Conservation (phyloP, 352 stramenopile genomes). For the Elongisporangium prolatum region DNA sequence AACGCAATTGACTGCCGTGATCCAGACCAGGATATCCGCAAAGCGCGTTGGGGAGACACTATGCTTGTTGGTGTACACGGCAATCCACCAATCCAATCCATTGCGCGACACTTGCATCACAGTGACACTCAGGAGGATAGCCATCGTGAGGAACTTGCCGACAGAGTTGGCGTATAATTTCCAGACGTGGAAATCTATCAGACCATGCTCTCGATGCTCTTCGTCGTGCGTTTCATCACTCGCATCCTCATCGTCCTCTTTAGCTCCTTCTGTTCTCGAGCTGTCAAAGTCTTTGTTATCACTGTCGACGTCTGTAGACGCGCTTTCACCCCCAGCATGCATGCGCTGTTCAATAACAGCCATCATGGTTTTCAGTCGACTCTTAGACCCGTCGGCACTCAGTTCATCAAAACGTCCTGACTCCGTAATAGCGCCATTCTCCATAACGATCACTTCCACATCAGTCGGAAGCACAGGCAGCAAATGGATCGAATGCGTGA, state of each 20-base stretch:
- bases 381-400: constrained; percentile 11
- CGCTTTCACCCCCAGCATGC: background rate
- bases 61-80: constrained; percentile 73
- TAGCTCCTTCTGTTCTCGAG: background rate
- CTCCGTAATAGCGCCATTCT: constrained; percentile 49
- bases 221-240: constrained; percentile 16
- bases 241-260: constrained; percentile 4
- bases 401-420: constrained; percentile 23
- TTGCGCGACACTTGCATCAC: constrained; percentile 82
- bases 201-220: constrained; percentile 61
- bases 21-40: constrained; percentile 49
- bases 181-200: constrained; percentile 57
- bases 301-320: background rate
- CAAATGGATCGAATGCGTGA: constrained; percentile 74
- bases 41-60: constrained; percentile 44
- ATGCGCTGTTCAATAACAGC: background rate
- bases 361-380: constrained; percentile 24
- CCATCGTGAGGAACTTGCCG: constrained; percentile 34
- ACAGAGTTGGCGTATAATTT: constrained; percentile 49
- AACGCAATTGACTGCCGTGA: constrained; percentile 63
- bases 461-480: constrained; percentile 40
- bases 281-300: constrained; percentile 2
- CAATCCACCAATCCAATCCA: constrained; percentile 81
- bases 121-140: constrained; percentile 44
- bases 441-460: constrained; percentile 51